Evolutionary conservation across 192 early-diverging fungal species (phyloP), one percentile per base, ranked within the genome.

Genomic region (Coemansia sp.): DNA sequence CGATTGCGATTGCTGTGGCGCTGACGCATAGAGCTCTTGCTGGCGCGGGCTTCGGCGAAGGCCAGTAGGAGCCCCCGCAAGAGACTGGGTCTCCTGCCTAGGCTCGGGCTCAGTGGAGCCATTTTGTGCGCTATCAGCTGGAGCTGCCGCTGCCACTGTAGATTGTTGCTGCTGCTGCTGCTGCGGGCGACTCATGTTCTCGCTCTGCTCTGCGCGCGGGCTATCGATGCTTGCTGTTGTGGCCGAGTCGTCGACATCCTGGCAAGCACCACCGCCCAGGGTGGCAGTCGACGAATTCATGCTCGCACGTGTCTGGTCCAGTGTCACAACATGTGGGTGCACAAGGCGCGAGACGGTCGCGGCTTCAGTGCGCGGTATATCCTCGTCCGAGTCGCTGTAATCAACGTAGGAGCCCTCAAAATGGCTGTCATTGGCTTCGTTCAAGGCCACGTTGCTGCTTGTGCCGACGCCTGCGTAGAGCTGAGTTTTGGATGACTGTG

Each of bases 191-290:
- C 9, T 28, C 20, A 22, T 26, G 32, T 29, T 5, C 22, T 36
- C 36, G 10, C 39, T 41, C 17, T 41, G 44, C 35, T 41, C 62
- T 3, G 29, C 44, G 9, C 36, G 55, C 32, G 58, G 50, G 17
- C 70, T 66, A 46, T 55, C 70, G 10, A 58, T 73, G 64, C 70
- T 73, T 13, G 70, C 64, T 2, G 70, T 67, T 8, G 64, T 74
- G 15, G 38, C 64, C 6, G 64, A 58, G 38, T 74, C 71, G 5
- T 62, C 64, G 10, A 47, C 17, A 23, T 60, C 62, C 24, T 70
- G 67, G 27, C 53, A 50, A 7, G 48, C 50, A 4, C 32, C 60
- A 4, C 32, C 60, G 37, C 59, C 64, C 30, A 74, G 64, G 14
- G 71, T 74, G 15, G 64, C 71, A 6, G 71, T 74, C 3, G 71